Evolutionary conservation across 1,139 yeast genomes (phyloP).

Genomic region (Trichomonascaceae sp.): DNA sequence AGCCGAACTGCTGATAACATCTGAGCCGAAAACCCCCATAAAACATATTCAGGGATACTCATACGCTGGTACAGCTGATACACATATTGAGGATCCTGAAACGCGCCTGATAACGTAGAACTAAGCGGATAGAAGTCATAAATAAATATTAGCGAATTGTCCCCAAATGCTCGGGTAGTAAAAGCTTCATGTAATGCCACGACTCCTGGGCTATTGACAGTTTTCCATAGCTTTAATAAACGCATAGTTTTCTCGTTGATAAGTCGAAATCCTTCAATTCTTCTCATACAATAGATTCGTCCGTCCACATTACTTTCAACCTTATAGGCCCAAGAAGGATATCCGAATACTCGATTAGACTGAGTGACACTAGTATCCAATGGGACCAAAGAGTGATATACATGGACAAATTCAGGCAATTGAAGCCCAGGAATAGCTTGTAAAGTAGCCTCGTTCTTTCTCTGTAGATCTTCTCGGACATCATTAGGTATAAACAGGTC

Average conservation of each 20-base stretch:
- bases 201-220: constrained; percentile 48
- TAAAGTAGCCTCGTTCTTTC: constrained; percentile 74
- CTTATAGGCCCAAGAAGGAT: constrained; percentile 63
- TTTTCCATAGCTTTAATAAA: constrained; percentile 48
- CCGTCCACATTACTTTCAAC: constrained; percentile 80
- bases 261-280: constrained; percentile 60
- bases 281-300: constrained; percentile 63
- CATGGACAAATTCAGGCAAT: constrained; percentile 71
- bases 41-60: constrained; percentile 49
- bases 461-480: constrained; percentile 63
- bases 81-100: constrained; percentile 36
- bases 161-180: constrained; percentile 82
- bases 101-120: constrained; percentile 50
- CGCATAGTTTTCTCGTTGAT: constrained; percentile 52
- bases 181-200: constrained; percentile 75
- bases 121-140: constrained; percentile 68
- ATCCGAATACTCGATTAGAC: constrained; percentile 51
- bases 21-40: constrained; percentile 78
- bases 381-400: constrained; percentile 82
- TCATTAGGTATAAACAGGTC: constrained; percentile 68
- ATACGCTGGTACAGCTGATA: constrained; percentile 16
- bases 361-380: constrained; percentile 59
- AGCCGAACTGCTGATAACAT: constrained; percentile 43
- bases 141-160: constrained; percentile 50
- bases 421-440: constrained; percentile 58